Base-by-base conservation (phyloP, 331 rosid genomes). In the Quercus lobata region DNA sequence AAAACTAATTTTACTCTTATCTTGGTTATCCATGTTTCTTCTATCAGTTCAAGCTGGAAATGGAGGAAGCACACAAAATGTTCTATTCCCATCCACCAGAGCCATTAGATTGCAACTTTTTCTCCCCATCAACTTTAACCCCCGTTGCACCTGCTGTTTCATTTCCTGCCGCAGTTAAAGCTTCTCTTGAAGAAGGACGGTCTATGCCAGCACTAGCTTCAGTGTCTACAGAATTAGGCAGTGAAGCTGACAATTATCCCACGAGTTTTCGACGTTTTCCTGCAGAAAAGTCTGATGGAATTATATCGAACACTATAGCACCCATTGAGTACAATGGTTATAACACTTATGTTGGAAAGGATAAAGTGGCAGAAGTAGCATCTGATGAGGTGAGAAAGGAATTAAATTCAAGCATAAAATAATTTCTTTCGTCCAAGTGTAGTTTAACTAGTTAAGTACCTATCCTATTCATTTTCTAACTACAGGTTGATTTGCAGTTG, bases 171-270 rank as follows among this genome's bases (percentile, higher is more conserved):
- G 58, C 82, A 35, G 82, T 71, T 35, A 84, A 78, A 66, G 85
- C 80, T 75, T 90, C 95, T 77, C 88, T 87, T 3, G 93, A 79
- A 65, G 94, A 92, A 54, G 69, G 71, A 22, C 83, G 79, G 58
- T 89, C 92, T 75, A 88, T 79, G 74, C 78, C 55, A 2, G 88
- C 78, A 75, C 27, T 14, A 21, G 56, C 71, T 87, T 84, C 84
- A 11, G 86, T 74, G 58, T 89, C 93, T 76, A 80, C 90, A 3
- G 85, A 88, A 16, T 78, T 52, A 75, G 84, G 78, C 73, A 79
- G 81, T 37, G 91, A 58, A 79, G 82, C 83, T 65, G 88, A 41
- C 12, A 41, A 41, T 41, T 41, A 41, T 41, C 46, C 46, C 12
- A 41, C 3, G 3, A 8, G 46, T 41, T 41, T 8, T 41, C 46